Base-by-base conservation (phyloP, 2,329 filamentous ascomycete species). In the Fusarium ramigenum region DNA sequence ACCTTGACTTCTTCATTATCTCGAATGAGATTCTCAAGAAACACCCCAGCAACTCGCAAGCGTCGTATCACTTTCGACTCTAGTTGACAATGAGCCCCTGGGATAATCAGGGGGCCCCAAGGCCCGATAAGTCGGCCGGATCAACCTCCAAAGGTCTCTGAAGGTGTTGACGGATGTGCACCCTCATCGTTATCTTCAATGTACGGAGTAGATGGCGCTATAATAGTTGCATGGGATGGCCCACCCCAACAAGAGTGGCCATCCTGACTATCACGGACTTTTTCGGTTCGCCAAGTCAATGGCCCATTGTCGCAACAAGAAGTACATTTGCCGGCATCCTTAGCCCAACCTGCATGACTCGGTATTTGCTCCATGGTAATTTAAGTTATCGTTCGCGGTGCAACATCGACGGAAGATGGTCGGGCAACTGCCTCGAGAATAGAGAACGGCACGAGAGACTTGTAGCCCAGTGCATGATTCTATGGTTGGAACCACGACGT, bases 351-450 rank as follows among this genome's bases (percentile, higher is more conserved):
- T 44, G 50, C 71, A 67, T 72, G 69, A 66, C 66, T 61, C 69
- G 56, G 30, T 61, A 49, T 54, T 57, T 62, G 62, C 49, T 74
- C 37, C 40, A 44, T 46, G 72, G 75, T 77, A 75, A 75, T 64
- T 28, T 53, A 68, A 75, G 64, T 28, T 53, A 68, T 58, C 32
- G 42, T 19, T 61, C 25, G 43, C 37, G 30, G 59, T 68, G 63
- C 32, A 43, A 49, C 43, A 34, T 34, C 23, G 53, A 60, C 40
- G 44, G 54, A 56, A 52, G 43, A 49, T 30, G 21, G 19, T 21
- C 54, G 36, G 44, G 36, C 34, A 30, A 49, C n/a, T 39, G 16
- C 23, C 47, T 49, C 44, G 32, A 34, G 42, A 7, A 43, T 25
- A 43, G 30, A 32, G 52, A 28, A 15, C 18, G 15, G 19, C 42